A percentile compares a stretch with the other conserved stretches of the same genome.
These are phyloP conservation scores for Acacia melanoxylon DNA, from an alignment of 306 rosid species.

Conservation along the genomic window DNA sequence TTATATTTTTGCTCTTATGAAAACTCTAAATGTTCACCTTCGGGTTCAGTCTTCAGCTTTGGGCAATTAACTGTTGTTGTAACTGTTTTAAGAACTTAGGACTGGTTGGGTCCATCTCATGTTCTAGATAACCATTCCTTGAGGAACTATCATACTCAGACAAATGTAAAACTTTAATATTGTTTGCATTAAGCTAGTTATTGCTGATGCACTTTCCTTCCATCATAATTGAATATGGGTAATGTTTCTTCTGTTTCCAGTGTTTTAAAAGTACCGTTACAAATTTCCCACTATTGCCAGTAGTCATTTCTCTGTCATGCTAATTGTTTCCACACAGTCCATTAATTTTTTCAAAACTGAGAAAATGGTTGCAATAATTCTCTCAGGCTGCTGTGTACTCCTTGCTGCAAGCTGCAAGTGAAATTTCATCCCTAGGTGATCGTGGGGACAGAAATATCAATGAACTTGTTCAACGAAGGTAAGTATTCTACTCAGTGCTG, in stretches of 20 bases:
- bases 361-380: slow-evolving; percentile 34
- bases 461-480: slow-evolving; percentile 85
- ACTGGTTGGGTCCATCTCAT: slow-evolving; percentile 16
- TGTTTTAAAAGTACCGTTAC: slow-evolving; percentile 19
- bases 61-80: not conserved
- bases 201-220: slow-evolving; percentile 16
- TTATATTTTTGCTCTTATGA: slow-evolving; percentile 3
- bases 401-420: slow-evolving; percentile 86
- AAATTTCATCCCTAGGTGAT: slow-evolving; percentile 75
- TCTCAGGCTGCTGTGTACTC: slow-evolving; percentile 89
- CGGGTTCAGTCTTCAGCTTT: slow-evolving; percentile 17
- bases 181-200: slow-evolving; percentile 18
- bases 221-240: slow-evolving; percentile 18
- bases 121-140: slow-evolving; percentile 4
- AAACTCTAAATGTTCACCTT: slow-evolving; percentile 9
- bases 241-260: slow-evolving; percentile 24
- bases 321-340: slow-evolving; percentile 7
- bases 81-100: not conserved
- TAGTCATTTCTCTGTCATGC: slow-evolving; percentile 16
- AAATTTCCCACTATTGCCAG: not conserved
- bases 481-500: slow-evolving; percentile 36
- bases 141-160: not conserved
- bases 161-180: slow-evolving; percentile 21
- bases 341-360: slow-evolving; percentile 31
- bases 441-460: slow-evolving; percentile 73